Evolutionary conservation across 257 asterid species (phyloP).

Genomic region (Henckelia pumila): DNA sequence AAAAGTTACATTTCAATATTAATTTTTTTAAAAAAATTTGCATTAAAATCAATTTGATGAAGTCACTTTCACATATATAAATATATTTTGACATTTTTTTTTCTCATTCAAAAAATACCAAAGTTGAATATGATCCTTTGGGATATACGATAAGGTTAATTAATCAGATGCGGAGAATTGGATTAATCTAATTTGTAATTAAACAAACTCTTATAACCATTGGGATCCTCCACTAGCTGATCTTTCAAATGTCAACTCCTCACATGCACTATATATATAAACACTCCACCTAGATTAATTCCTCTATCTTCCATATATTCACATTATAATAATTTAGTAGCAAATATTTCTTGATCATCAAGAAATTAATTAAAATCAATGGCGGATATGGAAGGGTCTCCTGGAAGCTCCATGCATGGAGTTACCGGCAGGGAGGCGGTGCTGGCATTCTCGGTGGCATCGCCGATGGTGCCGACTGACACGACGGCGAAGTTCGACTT

Average conservation of each 20-base stretch:
- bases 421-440: constrained; percentile 62
- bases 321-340: too few relatives aligned
- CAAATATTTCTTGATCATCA: too few relatives aligned
- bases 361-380: too few relatives aligned
- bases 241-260: constrained; percentile 22
- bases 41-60: too few relatives aligned
- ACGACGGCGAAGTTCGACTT: constrained; percentile 35
- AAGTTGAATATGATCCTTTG: constrained; percentile 22
- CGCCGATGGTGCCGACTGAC: constrained; percentile 38
- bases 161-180: constrained; percentile 29
- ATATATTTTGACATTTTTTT: too few relatives aligned
- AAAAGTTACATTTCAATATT: too few relatives aligned
- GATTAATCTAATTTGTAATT: constrained; percentile 11
- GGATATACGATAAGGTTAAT: constrained; percentile 28
- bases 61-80: too few relatives aligned
- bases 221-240: too few relatives aligned
- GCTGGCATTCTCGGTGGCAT: constrained; percentile 37
- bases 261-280: constrained; percentile 27
- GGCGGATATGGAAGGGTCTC: constrained; percentile 40
- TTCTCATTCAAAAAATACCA: too few relatives aligned
- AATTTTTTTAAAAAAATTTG: too few relatives aligned
- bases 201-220: neutral
- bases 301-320: neutral
- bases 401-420: constrained; percentile 72
- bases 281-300: neutral